phyloP scores from a whole-genome alignment of 2,329 filamentous ascomycete species.

The Colletotrichum camelliae region DNA sequence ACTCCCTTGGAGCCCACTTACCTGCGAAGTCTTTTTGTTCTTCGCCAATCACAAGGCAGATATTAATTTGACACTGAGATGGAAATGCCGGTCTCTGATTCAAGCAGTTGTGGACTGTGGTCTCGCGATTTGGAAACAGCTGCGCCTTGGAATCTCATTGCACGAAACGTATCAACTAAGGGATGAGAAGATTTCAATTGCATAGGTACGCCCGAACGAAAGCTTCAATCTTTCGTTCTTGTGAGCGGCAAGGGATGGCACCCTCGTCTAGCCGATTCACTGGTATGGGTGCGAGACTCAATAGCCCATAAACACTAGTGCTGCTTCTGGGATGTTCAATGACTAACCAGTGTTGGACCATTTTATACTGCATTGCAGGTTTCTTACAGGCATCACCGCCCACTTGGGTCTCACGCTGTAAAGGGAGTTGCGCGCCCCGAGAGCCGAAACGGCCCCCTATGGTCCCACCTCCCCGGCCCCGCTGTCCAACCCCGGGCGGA shows the following conservation, averaged over 20 bases:
- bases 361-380: fast-evolving
- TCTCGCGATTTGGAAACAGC: background rate
- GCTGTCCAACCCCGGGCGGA: too few relatives aligned
- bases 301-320: background rate
- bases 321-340: background rate
- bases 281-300: background rate
- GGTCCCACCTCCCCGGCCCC: background rate
- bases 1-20: background rate
- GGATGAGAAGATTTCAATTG: fast-evolving
- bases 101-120: background rate
- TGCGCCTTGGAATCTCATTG: background rate
- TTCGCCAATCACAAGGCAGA: background rate
- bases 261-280: background rate
- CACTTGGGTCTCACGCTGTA: background rate
- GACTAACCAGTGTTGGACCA: too few relatives aligned
- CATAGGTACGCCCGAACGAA: background rate
- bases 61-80: background rate
- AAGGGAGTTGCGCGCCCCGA: background rate
- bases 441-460: background rate
- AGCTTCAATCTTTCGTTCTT: fast-evolving
- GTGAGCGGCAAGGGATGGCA: background rate
- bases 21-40: background rate
- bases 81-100: background rate
- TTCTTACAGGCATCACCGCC: too few relatives aligned
- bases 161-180: background rate